These are phyloP conservation scores for Colletotrichum noveboracense DNA, from an alignment of 2,329 filamentous ascomycete genomes.

Conservation along the genomic window DNA sequence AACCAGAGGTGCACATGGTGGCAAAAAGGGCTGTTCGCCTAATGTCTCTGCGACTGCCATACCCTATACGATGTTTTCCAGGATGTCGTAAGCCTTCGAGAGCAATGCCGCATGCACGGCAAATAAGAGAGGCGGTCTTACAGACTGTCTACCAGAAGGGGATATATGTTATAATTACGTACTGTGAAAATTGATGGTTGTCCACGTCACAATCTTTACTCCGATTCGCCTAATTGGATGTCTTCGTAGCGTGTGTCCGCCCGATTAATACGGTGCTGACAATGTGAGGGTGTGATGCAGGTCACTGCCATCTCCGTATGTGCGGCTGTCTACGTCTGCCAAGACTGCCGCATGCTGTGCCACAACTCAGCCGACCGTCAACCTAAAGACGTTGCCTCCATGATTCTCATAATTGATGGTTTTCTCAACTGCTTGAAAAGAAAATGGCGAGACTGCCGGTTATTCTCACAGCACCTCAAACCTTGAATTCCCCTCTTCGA, in stretches of 20 bases:
- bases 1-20: neutral
- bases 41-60: neutral
- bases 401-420: accelerated
- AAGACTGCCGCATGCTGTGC: neutral
- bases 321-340: neutral
- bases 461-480: neutral
- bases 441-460: accelerated
- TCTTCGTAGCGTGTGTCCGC: neutral
- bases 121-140: neutral
- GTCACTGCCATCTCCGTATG: neutral
- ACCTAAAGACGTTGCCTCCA: neutral
- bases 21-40: neutral
- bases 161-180: neutral
- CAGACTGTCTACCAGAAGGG: neutral
- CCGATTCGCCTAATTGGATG: neutral
- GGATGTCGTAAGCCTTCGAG: neutral
- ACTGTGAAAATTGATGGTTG: neutral
- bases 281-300: neutral
- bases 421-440: neutral
- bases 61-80: neutral
- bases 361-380: neutral
- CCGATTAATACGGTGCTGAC: neutral
- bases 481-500: neutral
- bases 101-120: neutral
- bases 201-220: neutral